A percentile compares a stretch with the other conserved stretches of the same genome.
Conservation (phyloP, 2,329 filamentous ascomycete species). For the Colletotrichum magnum region DNA sequence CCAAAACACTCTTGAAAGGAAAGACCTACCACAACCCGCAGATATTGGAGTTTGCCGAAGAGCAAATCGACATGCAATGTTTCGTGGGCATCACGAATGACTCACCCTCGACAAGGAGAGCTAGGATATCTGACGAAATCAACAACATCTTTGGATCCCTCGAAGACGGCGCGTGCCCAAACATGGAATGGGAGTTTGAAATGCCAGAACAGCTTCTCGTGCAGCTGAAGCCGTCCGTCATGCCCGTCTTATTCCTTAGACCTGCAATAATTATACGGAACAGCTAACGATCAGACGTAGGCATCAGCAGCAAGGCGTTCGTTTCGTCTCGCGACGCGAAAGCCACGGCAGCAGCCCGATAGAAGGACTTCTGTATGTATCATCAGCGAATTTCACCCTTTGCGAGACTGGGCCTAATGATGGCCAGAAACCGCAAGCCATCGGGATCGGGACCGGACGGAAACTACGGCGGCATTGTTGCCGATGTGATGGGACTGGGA, state of each 20-base stretch:
- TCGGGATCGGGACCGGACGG: neutral
- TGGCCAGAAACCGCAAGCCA: neutral
- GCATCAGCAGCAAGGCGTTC: neutral
- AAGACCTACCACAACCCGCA: neutral
- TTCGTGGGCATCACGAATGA: neutral
- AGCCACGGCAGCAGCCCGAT: neutral
- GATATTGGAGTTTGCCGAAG: neutral
- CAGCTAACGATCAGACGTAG: neutral
- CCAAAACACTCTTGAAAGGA: neutral
- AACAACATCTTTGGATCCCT: neutral
- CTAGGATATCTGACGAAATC: neutral
- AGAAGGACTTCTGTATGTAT: neutral
- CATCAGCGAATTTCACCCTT: neutral
- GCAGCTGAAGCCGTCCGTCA: neutral
- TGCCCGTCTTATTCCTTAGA: too few species aligned
- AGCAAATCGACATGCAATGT: neutral
- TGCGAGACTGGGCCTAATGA: neutral
- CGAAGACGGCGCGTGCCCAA: neutral
- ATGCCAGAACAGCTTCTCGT: neutral
- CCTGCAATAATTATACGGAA: neutral
- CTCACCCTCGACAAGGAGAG: neutral
- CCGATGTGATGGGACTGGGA: neutral
- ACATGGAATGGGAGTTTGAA: neutral
- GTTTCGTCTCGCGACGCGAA: neutral
- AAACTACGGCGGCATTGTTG: neutral